Evolutionary conservation across 345 rosid genomes (phyloP).

Genomic region (Schrenkiella parvula): DNA sequence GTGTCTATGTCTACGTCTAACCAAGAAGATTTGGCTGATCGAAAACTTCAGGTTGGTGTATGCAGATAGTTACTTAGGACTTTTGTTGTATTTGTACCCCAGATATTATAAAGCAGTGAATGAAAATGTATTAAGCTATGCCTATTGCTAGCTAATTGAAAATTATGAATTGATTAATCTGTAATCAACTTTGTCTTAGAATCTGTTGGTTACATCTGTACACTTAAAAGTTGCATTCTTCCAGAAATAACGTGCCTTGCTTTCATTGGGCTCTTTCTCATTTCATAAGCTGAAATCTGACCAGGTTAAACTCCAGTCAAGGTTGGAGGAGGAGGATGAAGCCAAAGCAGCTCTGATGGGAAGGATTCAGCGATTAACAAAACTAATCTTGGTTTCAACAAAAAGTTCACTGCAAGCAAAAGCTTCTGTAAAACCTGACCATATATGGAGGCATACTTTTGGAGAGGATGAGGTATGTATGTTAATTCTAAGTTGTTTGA

Average conservation of each 20-base stretch:
- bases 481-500: neutral
- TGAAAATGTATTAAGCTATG: neutral
- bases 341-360: slow-evolving; percentile 99
- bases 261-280: slow-evolving; percentile 6
- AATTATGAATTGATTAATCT: neutral
- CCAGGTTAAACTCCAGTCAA: slow-evolving; percentile 94
- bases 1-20: slow-evolving; percentile 61
- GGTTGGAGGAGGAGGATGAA: slow-evolving; percentile 98
- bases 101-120: neutral
- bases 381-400: slow-evolving; percentile 96
- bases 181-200: neutral
- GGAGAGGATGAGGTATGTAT: slow-evolving; percentile 75
- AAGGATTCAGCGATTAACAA: slow-evolving; percentile 93
- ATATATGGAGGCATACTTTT: slow-evolving; percentile 65
- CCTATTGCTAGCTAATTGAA: neutral
- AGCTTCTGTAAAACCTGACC: slow-evolving; percentile 56
- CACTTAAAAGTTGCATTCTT: neutral
- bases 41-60: slow-evolving; percentile 69
- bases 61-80: slow-evolving; percentile 1
- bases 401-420: slow-evolving; percentile 73
- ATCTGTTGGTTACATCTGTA: slow-evolving; percentile 10
- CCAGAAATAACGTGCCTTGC: neutral
- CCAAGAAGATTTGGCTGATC: slow-evolving; percentile 79
- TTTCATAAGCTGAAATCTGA: slow-evolving; percentile 68
- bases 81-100: slow-evolving; percentile 9